Base-by-base conservation (phyloP, 495 filamentous ascomycete species). In the Thozetella sp. region DNA sequence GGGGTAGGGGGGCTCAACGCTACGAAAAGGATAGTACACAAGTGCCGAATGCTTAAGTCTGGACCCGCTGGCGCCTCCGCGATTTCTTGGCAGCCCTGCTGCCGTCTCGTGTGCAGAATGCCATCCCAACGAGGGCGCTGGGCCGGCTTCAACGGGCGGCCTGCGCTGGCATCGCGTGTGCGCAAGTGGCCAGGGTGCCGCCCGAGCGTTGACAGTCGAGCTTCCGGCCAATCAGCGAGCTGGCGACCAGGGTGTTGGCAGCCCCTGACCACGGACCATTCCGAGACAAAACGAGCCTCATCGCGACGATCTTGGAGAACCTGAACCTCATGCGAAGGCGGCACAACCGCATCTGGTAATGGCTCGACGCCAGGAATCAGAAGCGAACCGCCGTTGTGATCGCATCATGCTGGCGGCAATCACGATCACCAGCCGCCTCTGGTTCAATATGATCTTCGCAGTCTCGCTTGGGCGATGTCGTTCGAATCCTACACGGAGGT, bases 231-330 rank as follows among this genome's bases (percentile, higher is more conserved):
- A 48, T 48, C 43, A 48, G 43, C 10, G n/a, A 20, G 9, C 6
- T 6, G 9, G 11, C 4, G 43, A 20, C 43, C 12, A 19, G 43
- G 43, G n/a, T 48, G 43, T 3, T 11, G 43, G 43, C 26, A 20
- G 1, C 46, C 26, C 37, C 46, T 46, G 45, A 58, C 45, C 58
- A 27, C 45, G 52, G 51, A 48, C 12, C 19, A 60, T 51, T 60
- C 23, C 25, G 58, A 61, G 50, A 61, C 53, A 27, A 54, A 53
- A 59, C 57, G 57, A 53, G 57, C 57, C 50, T 59, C 57, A 59
- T 43, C 22, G 43, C 43, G 43, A 48, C 43, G 43, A 51, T 54
- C 46, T 19, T 30, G 25, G 10, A 58, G 25, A 46, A 48, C 23
- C 30, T 37, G 54, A 56, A 58, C 22, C 24, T 58, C 56, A 48